Evolutionary conservation across 805 yeast species (phyloP).

Genomic region (Metschnikowia drakensbergensis): DNA sequence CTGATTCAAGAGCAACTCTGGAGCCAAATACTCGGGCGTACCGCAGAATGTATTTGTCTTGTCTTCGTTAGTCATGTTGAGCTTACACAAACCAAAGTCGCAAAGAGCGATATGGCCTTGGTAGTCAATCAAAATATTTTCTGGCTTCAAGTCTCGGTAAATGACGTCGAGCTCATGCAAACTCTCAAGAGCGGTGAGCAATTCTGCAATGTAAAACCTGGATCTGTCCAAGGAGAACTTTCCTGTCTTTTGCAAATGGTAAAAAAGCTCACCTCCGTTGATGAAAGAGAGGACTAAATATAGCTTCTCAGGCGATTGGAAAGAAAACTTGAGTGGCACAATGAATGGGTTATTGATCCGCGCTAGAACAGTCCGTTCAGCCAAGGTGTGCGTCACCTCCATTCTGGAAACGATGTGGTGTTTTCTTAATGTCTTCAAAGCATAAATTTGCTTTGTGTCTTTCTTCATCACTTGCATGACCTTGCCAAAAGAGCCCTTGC

Average conservation of each 20-base stretch:
- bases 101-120: conserved; percentile 97
- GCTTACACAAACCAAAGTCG: conserved; percentile 94
- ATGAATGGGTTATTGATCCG: conserved; percentile 92
- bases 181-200: conserved; percentile 88
- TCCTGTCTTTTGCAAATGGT: conserved; percentile 89
- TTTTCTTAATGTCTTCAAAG: conserved; percentile 88
- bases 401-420: conserved; percentile 90
- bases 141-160: conserved; percentile 94
- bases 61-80: conserved; percentile 88
- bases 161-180: conserved; percentile 88
- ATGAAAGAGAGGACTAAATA: conserved; percentile 88
- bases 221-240: conserved; percentile 84
- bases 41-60: conserved; percentile 94
- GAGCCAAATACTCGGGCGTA: conserved; percentile 96
- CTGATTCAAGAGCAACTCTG: conserved; percentile 84
- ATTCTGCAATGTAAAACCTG: conserved; percentile 90
- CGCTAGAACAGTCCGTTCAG: conserved; percentile 93
- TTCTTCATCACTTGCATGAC: conserved; percentile 98
- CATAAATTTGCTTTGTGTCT: conserved; percentile 92
- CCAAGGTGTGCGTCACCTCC: conserved; percentile 94
- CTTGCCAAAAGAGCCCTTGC: conserved; percentile 97
- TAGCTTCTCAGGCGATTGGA: conserved; percentile 94
- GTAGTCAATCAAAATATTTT: conserved; percentile 87
- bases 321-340: conserved; percentile 92
- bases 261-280: conserved; percentile 95